These are phyloP conservation scores for Phaeoacremonium minimum DNA, from an alignment of 2,329 filamentous ascomycete species.

Conservation along the genomic window DNA sequence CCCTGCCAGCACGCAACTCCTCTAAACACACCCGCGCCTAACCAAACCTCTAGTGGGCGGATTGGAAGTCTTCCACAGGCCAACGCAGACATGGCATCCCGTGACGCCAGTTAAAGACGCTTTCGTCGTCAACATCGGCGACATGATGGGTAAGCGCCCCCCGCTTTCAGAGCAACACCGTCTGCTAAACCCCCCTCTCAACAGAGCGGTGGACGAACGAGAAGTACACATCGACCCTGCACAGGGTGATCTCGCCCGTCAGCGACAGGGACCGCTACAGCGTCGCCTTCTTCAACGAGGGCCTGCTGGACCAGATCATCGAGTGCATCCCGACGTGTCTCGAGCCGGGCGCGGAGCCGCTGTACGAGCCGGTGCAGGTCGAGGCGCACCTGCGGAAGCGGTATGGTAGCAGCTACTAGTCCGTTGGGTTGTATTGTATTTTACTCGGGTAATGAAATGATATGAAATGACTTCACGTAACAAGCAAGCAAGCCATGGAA, in stretches of 20 bases:
- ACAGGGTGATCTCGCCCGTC: conserved; percentile 22
- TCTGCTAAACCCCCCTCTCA: not conserved
- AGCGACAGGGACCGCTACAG: conserved; percentile 19
- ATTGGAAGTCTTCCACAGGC: no score
- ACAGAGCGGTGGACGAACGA: conserved; percentile 21
- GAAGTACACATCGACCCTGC: conserved; percentile 21
- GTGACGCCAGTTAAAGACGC: conserved; percentile 11
- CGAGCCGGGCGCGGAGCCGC: conserved; percentile 20
- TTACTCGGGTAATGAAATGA: no score
- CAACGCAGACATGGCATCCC: conserved; percentile 9
- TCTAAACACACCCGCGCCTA: no score
- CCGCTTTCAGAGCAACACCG: not conserved
- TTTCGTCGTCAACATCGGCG: conserved; percentile 20
- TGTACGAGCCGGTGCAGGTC: conserved; percentile 23
- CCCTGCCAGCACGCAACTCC: no score
- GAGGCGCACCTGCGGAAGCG: conserved; percentile 23
- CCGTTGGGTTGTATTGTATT: no score
- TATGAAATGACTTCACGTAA: no score
- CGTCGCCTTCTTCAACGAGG: conserved; percentile 26
- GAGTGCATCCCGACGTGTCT: conserved; percentile 28
- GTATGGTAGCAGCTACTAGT: conserved; percentile 21
- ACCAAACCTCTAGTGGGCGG: no score
- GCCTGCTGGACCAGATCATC: conserved; percentile 23
- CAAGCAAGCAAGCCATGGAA: no score
- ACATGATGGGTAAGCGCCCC: conserved; percentile 15